phyloP scores from a whole-genome alignment of 106 monocot species.

The Acanthochlamys bracteata region DNA sequence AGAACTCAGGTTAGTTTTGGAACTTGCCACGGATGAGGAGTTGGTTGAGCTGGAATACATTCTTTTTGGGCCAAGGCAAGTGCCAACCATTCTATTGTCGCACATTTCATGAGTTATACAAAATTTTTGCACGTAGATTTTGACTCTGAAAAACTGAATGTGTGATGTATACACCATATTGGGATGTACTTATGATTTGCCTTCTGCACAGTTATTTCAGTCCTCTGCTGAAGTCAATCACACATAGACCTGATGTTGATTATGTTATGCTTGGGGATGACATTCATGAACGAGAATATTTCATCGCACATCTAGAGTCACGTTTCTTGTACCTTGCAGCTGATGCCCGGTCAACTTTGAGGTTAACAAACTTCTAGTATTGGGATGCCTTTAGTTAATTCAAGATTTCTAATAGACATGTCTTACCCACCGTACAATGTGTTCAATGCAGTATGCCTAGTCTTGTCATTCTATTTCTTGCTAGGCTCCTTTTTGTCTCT shows the following conservation, averaged over 20 bases:
- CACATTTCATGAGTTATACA: too few species aligned
- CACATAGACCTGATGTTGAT: conserved; percentile 46
- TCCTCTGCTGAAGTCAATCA: conserved; percentile 83
- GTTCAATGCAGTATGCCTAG: too few species aligned
- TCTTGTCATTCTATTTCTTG: too few species aligned
- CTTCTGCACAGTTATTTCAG: conserved; percentile 70
- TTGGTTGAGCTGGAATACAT: conserved; percentile 73
- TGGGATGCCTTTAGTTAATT: too few species aligned
- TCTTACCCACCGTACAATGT: too few species aligned
- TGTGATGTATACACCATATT: too few species aligned
- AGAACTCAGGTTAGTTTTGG: conserved; percentile 83
- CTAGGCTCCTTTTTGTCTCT: too few species aligned
- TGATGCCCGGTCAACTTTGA: conserved; percentile 79
- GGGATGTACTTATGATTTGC: too few species aligned
- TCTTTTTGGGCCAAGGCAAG: conserved; percentile 79
- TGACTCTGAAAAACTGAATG: too few species aligned
- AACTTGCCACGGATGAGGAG: conserved; percentile 76
- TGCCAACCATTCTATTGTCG: too few species aligned
- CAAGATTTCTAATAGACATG: too few species aligned
- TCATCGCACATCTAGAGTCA: conserved; percentile 78
- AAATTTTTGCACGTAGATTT: too few species aligned
- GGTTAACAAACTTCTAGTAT: conserved; percentile 28
- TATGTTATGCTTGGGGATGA: conserved; percentile 41
- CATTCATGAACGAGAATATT: conserved; percentile 62
- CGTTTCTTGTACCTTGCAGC: conserved; percentile 96